A percentile compares a stretch with the other conserved stretches of the same genome.
Evolutionary conservation across 2,329 filamentous ascomycete genomes (phyloP).

Genomic region (Trichoderma koningii): DNA sequence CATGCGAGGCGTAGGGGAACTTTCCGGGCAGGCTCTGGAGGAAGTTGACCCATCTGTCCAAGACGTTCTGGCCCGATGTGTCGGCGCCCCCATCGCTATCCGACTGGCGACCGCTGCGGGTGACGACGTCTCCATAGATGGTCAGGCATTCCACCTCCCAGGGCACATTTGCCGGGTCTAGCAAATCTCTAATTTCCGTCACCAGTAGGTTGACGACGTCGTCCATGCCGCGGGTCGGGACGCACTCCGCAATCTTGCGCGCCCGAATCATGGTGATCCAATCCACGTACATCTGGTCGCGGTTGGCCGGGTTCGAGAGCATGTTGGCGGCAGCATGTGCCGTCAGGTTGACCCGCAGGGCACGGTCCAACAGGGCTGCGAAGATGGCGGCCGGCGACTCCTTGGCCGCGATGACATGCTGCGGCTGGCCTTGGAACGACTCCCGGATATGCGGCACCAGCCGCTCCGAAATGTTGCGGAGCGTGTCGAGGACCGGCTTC

Average conservation of each 20-base stretch:
- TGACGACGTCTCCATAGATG: slow-evolving; percentile 59
- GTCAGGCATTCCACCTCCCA: slow-evolving; percentile 66
- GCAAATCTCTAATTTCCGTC: slow-evolving; percentile 67
- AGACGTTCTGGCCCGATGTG: slow-evolving; percentile 61
- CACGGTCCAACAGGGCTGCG: slow-evolving; percentile 79
- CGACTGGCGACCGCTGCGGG: slow-evolving; percentile 48
- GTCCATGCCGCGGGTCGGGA: slow-evolving; percentile 66
- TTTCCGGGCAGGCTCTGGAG: slow-evolving; percentile 66
- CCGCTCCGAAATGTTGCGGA: slow-evolving; percentile 81
- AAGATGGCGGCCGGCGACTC: slow-evolving; percentile 87
- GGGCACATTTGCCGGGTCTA: slow-evolving; percentile 67
- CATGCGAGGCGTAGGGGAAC: slow-evolving; percentile 72
- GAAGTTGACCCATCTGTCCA: slow-evolving; percentile 78
- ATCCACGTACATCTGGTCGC: slow-evolving; percentile 94
- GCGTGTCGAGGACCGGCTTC: slow-evolving; percentile 79
- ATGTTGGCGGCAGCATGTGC: slow-evolving; percentile 94
- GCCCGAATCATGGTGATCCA: slow-evolving; percentile 71
- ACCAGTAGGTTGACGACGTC: slow-evolving; percentile 65
- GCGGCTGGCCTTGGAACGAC: slow-evolving; percentile 81
- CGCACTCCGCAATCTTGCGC: slow-evolving; percentile 64
- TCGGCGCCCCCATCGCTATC: slow-evolving; percentile 33
- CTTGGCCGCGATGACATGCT: slow-evolving; percentile 84
- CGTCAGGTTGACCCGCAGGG: slow-evolving; percentile 87
- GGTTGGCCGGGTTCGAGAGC: slow-evolving; percentile 83
- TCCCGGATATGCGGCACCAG: slow-evolving; percentile 80